A percentile compares a stretch with the other conserved stretches of the same genome.
These are phyloP conservation scores for Tephrocybe sp. DNA, from an alignment of 768 basidiomycete genomes.

Conservation along the genomic window DNA sequence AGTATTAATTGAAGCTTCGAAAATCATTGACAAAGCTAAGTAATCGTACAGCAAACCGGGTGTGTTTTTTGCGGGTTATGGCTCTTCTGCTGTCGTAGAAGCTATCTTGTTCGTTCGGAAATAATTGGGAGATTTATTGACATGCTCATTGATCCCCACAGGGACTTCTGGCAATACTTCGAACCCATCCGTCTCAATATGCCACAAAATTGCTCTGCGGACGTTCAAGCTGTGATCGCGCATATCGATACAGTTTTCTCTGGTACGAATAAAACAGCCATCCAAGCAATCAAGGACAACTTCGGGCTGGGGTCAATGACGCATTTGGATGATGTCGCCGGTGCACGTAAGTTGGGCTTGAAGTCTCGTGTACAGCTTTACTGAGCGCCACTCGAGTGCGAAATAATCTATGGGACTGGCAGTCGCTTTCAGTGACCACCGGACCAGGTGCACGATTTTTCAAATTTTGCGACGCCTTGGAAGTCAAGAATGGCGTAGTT, in stretches of 20 bases:
- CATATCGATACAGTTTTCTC: constrained; percentile 59
- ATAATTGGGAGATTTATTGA: background rate
- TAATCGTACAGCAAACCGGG: constrained; percentile 45
- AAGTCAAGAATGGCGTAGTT: constrained; percentile 52
- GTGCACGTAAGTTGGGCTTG: constrained; percentile 38
- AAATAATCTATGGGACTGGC: constrained; percentile 68
- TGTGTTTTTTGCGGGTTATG: constrained; percentile 60
- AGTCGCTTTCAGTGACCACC: constrained; percentile 49
- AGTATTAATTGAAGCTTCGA: constrained; percentile 17
- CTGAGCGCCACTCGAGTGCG: constrained; percentile 30
- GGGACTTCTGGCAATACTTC: constrained; percentile 69
- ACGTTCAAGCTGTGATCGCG: constrained; percentile 59
- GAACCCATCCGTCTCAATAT: constrained; percentile 66
- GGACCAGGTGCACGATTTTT: constrained; percentile 48
- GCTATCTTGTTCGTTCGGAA: constrained; percentile 42
- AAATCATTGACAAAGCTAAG: background rate
- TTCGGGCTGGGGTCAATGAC: constrained; percentile 56
- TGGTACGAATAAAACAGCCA: constrained; percentile 40
- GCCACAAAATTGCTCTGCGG: constrained; percentile 71
- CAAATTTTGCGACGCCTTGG: constrained; percentile 64
- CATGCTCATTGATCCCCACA: background rate
- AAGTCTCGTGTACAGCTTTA: background rate
- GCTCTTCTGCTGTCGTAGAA: constrained; percentile 65
- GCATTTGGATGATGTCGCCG: constrained; percentile 66
- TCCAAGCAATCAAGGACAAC: constrained; percentile 50